A percentile compares a stretch with the other conserved stretches of the same genome.
phyloP scores from a whole-genome alignment of 805 yeast species.

The Starmerella tilneyi region DNA sequence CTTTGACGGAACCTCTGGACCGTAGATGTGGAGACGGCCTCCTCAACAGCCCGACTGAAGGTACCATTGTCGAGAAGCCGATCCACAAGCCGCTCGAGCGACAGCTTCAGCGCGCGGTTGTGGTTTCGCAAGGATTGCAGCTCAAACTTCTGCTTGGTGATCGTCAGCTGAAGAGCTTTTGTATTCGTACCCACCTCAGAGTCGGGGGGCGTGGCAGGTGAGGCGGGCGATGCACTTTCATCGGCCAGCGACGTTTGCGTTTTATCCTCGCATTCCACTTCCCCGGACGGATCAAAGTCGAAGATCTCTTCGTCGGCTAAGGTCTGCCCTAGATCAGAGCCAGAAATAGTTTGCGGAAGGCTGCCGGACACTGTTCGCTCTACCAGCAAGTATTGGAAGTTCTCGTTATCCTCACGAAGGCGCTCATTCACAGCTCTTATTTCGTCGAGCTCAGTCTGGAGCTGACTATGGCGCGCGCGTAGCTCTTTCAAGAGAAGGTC shows the following conservation, averaged over 20 bases:
- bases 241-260: neutral
- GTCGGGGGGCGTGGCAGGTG: neutral
- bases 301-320: slow-evolving; percentile 17
- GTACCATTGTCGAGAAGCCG: slow-evolving; percentile 30
- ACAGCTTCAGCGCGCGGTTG: slow-evolving; percentile 28
- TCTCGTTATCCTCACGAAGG: slow-evolving; percentile 31
- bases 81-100: slow-evolving; percentile 31
- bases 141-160: slow-evolving; percentile 27
- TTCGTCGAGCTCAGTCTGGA: slow-evolving; percentile 38
- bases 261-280: neutral
- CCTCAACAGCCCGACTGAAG: slow-evolving; percentile 27
- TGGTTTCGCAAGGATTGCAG: slow-evolving; percentile 27
- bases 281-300: neutral
- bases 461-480: slow-evolving; percentile 23
- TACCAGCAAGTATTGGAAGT: slow-evolving; percentile 29
- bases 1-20: slow-evolving; percentile 20
- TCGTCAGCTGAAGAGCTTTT: slow-evolving; percentile 2
- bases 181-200: neutral
- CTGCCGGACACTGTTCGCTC: slow-evolving; percentile 29
- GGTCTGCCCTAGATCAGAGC: neutral
- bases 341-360: neutral
- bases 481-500: slow-evolving; percentile 29
- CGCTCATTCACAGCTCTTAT: slow-evolving; percentile 49
- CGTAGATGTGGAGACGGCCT: slow-evolving; percentile 18
- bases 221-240: neutral